Percentiles rank a stretch among this genome's conserved stretches.
Conservation (phyloP, 352 stramenopile species). For the Globisporangium echinulatum region DNA sequence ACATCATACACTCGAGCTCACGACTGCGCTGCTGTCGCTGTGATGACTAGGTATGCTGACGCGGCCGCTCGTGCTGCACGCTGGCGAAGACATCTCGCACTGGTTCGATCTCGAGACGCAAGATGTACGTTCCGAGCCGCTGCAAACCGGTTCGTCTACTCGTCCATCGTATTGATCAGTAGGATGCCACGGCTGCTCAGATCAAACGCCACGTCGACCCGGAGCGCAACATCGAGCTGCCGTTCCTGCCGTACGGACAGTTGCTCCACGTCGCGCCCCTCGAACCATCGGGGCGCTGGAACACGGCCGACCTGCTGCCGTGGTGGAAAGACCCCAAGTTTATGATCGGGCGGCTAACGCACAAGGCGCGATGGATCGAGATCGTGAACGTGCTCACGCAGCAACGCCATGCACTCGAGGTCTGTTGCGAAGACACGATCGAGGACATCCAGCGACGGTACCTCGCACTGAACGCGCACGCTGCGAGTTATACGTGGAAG, state of each 20-base stretch:
- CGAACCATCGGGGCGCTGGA: slow-evolving; percentile 72
- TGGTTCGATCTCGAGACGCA: slow-evolving; percentile 84
- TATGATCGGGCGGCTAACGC: slow-evolving; percentile 68
- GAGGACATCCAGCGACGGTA: slow-evolving; percentile 87
- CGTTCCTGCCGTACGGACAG: slow-evolving; percentile 77
- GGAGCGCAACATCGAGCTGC: slow-evolving; percentile 62
- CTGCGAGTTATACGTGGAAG: slow-evolving; percentile 92
- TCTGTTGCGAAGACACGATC: slow-evolving; percentile 86
- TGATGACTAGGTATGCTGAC: slow-evolving; percentile 46
- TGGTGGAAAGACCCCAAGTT: slow-evolving; percentile 86
- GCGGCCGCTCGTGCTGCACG: slow-evolving; percentile 75
- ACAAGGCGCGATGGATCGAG: slow-evolving; percentile 65
- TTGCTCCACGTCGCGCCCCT: slow-evolving; percentile 86
- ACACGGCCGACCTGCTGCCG: slow-evolving; percentile 61
- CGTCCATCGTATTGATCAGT: background rate
- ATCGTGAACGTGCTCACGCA: slow-evolving; percentile 90
- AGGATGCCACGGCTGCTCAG: slow-evolving; percentile 13
- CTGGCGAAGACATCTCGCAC: slow-evolving; percentile 87
- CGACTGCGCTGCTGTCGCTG: background rate
- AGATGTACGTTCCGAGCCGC: slow-evolving; percentile 29
- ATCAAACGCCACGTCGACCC: slow-evolving; percentile 79
- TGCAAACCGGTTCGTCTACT: no score
- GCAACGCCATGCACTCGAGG: slow-evolving; percentile 72
- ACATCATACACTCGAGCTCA: no score
- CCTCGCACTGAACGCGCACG: slow-evolving; percentile 82